Evolutionary conservation across 176 grass and related monocot species (phyloP), one percentile per base, ranked within the genome.

Genomic region (Juncus inflexus): DNA sequence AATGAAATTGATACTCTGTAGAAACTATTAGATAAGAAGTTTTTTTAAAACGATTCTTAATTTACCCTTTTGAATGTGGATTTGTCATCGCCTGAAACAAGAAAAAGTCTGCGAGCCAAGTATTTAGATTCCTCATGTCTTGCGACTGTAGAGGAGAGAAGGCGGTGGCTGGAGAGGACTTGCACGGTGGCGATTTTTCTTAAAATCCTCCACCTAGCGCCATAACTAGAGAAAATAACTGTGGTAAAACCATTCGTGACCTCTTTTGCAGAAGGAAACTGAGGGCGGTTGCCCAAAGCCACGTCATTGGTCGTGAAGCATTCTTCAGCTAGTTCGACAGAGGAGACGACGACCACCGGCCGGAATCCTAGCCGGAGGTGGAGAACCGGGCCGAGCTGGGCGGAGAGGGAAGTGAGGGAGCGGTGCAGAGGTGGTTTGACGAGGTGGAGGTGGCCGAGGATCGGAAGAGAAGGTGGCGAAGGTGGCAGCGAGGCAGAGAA

Each of bases 371-470:
- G 76, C 3, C 69, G 77, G 12, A 95, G 80, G 1, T 72, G 70
- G 58, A 90, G 49, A 7, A 95, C 41, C 50, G 82, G 81, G 74
- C 81, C 58, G 71, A 74, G 63, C 3, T 10, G 54, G 2, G 55
- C 9, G 1, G 73, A 60, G 43, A 89, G 68, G n/a, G 11, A 12
- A 7, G 67, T 58, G 0, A 94, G 63, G 13, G 78, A 74, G 36
- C 16, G 84, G 75, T 88, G 84, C 10, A 85, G 58, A 39, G 84
- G 89, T 65, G 63, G 82, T 37, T 79, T 58, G 50, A 87, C 13
- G 38, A 85, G 81, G 76, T 95, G 82, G 55, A 89, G 76, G 75
- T 95, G 90, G 9, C 85, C 90, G 6, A 94, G 49, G 67, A 94
- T 15, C 12, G 90, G 85, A 12, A 80, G 49, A 40, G 78, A 70